These are phyloP conservation scores for Alnus glutinosa DNA, from an alignment of 306 rosid species.

Conservation along the genomic window DNA sequence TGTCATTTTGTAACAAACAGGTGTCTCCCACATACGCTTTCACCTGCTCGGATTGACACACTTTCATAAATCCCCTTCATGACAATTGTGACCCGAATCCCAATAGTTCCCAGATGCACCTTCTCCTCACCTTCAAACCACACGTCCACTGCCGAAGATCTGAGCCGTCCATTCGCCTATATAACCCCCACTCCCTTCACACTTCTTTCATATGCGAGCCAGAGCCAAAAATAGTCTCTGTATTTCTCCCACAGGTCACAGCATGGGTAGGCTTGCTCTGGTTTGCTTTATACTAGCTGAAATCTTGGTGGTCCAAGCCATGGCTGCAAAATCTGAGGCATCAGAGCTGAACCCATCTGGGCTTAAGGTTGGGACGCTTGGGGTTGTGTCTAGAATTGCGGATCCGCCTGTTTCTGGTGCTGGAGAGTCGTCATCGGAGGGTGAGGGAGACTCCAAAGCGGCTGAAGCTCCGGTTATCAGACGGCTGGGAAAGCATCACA, in stretches of 20 bases:
- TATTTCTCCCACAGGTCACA: constrained; percentile 12
- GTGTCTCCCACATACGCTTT: neutral
- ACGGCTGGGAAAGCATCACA: constrained; percentile 61
- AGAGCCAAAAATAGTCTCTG: neutral
- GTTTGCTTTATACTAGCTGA: constrained; percentile 40
- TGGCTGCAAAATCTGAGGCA: constrained; percentile 33
- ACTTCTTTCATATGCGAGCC: neutral
- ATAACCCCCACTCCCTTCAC: neutral
- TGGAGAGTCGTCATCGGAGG: constrained; percentile 32
- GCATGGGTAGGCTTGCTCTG: constrained; percentile 49
- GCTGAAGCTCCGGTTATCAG: constrained; percentile 63
- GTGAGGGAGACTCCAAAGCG: constrained; percentile 27
- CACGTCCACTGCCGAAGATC: constrained; percentile 31
- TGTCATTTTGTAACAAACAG: constrained; percentile 9
- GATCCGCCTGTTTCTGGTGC: constrained; percentile 28
- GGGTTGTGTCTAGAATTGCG: constrained; percentile 17
- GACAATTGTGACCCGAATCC: constrained; percentile 36
- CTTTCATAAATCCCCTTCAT: constrained; percentile 7
- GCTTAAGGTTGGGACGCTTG: constrained; percentile 14
- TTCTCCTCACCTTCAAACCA: constrained; percentile 33
- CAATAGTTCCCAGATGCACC: constrained; percentile 23
- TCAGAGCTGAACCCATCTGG: constrained; percentile 28
- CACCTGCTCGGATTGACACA: neutral
- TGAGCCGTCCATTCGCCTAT: constrained; percentile 29
- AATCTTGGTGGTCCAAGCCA: constrained; percentile 46